Conservation (phyloP, 139 green algal species). For the Picocystis salinarum region DNA sequence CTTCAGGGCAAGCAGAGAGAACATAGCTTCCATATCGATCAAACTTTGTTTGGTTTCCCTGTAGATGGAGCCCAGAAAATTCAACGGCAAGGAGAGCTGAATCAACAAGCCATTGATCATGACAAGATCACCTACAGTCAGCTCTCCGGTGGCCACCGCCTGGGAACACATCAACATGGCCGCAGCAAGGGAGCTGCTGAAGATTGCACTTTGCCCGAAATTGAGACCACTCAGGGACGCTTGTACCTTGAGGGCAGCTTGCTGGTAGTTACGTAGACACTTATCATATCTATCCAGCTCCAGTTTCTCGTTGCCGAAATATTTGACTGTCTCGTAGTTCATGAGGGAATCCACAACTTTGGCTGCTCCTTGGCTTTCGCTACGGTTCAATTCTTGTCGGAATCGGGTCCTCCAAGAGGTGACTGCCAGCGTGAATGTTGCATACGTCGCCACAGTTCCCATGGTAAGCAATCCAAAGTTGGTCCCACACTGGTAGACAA, state of each 20-base stretch:
- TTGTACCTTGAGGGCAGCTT: constrained; percentile 55
- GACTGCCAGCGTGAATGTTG: constrained; percentile 65
- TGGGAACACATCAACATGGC: constrained; percentile 59
- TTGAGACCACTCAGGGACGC: constrained; percentile 72
- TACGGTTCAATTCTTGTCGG: constrained; percentile 64
- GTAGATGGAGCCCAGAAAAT: constrained; percentile 96
- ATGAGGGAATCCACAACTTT: constrained; percentile 73
- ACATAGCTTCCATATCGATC: constrained; percentile 88
- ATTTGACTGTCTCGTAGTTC: constrained; percentile 88
- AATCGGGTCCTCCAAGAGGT: constrained; percentile 77
- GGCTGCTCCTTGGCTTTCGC: constrained; percentile 33
- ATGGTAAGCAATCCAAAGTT: constrained; percentile 63
- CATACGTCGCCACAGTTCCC: constrained; percentile 67
- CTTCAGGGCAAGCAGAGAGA: constrained; percentile 45
- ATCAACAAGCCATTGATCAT: constrained; percentile 97
- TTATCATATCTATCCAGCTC: constrained; percentile 65
- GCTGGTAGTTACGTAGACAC: constrained; percentile 45
- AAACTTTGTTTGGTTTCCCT: constrained; percentile 83
- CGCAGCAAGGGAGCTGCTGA: constrained; percentile 39
- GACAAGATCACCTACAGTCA: constrained; percentile 73
- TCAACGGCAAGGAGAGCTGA: constrained; percentile 91
- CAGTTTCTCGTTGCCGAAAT: constrained; percentile 75
- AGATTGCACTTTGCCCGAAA: constrained; percentile 81
- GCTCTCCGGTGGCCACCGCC: constrained; percentile 30
- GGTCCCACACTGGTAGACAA: constrained; percentile 72